Percentiles rank a stretch among this genome's conserved stretches.
These are phyloP conservation scores for Kalanchoe fedtschenkoi DNA, from an alignment of 164 flowering plant species.

Conservation along the genomic window DNA sequence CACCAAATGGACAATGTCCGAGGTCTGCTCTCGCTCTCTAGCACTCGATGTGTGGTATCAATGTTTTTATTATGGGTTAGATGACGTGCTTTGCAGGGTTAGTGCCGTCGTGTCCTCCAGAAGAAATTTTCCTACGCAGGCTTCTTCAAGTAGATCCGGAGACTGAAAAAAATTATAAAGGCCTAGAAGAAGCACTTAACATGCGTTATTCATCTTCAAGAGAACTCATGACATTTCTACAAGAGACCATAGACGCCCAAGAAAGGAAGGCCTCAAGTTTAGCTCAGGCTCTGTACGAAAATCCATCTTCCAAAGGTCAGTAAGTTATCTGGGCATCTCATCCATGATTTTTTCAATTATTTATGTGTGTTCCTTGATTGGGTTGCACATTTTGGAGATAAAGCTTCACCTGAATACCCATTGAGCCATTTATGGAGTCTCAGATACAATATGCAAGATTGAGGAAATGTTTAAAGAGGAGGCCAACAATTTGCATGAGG, in stretches of 20 bases:
- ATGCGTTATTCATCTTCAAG: conserved; percentile 48
- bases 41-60: neutral
- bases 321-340: conserved; percentile 10
- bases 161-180: conserved; percentile 9
- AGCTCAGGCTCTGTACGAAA: conserved; percentile 31
- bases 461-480: conserved; percentile 65
- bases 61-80: conserved; percentile 9
- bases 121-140: conserved; percentile 76
- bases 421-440: conserved; percentile 14
- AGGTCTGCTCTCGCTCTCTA: conserved; percentile 28
- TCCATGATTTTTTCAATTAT: conserved; percentile 1
- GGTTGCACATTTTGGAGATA: neutral
- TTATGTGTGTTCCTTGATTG: neutral
- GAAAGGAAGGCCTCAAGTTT: conserved; percentile 38
- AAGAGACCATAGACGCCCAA: conserved; percentile 46
- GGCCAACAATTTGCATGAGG: conserved; percentile 38
- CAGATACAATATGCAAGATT: conserved; percentile 63
- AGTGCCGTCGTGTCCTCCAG: conserved; percentile 58
- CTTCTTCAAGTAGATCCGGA: conserved; percentile 37
- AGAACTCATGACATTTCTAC: conserved; percentile 48
- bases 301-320: conserved; percentile 69
- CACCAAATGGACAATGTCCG: conserved; percentile 29
- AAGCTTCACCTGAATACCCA: neutral
- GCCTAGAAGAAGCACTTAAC: conserved; percentile 61
- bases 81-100: conserved; percentile 30